These are phyloP conservation scores for Heliocybe sulcata DNA, from an alignment of 1,284 basidiomycete species.

Conservation along the genomic window DNA sequence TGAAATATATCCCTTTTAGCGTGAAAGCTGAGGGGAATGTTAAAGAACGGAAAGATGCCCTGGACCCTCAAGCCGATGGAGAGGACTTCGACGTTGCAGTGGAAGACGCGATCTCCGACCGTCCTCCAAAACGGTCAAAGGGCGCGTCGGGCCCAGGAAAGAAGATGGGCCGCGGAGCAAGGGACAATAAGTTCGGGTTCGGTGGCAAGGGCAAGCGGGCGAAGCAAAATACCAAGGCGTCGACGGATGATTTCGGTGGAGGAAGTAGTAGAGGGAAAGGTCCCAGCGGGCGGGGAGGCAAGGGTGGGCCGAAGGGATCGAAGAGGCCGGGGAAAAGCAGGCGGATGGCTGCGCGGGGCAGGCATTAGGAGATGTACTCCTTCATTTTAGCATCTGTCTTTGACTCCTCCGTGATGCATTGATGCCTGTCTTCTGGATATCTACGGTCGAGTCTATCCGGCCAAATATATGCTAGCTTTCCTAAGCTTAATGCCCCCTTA, in stretches of 20 bases:
- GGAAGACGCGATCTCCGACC: conserved; percentile 76
- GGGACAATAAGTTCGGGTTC: conserved; percentile 80
- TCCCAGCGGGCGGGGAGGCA: conserved; percentile 24
- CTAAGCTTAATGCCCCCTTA: too few relatives aligned
- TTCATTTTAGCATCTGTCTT: too few relatives aligned
- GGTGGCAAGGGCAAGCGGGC: conserved; percentile 58
- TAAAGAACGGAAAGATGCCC: conserved; percentile 75
- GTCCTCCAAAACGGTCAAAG: conserved; percentile 56
- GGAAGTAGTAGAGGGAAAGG: conserved; percentile 28
- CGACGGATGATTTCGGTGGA: conserved; percentile 65
- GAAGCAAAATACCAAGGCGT: conserved; percentile 78
- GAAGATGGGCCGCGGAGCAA: conserved; percentile 52
- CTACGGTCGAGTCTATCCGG: too few relatives aligned
- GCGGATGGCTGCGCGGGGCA: conserved; percentile 41
- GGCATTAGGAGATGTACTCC: too few relatives aligned
- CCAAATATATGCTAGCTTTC: too few relatives aligned
- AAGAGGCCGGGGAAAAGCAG: conserved; percentile 60
- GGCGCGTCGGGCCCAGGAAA: conserved; percentile 26
- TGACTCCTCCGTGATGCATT: too few relatives aligned
- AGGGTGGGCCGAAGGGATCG: conserved; percentile 22
- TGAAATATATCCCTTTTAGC: not conserved
- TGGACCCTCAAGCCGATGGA: conserved; percentile 53
- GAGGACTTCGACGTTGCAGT: conserved; percentile 81
- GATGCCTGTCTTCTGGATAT: too few relatives aligned
- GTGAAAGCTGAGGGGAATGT: conserved; percentile 1